Conservation (phyloP, 148 eudicot species). For the Nyssa sinensis region DNA sequence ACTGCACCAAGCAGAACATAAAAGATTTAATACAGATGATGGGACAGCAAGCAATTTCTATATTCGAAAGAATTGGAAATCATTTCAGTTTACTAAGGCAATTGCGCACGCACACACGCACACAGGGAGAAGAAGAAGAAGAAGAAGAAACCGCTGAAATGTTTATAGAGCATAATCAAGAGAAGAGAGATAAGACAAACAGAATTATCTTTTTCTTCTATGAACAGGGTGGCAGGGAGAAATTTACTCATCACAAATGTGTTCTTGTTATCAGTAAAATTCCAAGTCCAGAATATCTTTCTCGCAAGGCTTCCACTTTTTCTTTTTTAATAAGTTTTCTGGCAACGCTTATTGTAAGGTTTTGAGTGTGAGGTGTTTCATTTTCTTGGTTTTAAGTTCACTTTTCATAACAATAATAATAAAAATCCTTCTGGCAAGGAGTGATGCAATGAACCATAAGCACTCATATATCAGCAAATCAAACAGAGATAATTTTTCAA, state of each 20-base stretch:
- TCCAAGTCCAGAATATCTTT: neutral
- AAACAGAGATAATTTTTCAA: neutral
- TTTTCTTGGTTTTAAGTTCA: too few species aligned
- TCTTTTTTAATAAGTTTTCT: too few species aligned
- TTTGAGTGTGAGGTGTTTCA: too few species aligned
- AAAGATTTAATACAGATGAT: neutral
- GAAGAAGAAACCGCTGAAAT: too few species aligned
- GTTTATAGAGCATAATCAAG: too few species aligned
- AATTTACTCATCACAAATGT: neutral
- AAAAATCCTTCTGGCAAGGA: neutral
- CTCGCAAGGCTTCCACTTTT: too few species aligned
- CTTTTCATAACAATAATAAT: too few species aligned
- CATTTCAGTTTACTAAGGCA: too few species aligned
- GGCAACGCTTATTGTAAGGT: too few species aligned
- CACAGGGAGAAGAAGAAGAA: too few species aligned
- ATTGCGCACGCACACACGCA: too few species aligned
- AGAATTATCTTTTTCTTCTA: neutral
- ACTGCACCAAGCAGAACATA: neutral
- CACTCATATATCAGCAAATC: neutral
- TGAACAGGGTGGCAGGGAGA: neutral
- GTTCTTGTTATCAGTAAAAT: slow-evolving; percentile 5
- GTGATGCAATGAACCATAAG: slow-evolving; percentile 3
- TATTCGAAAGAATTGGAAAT: neutral
- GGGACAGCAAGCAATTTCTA: neutral
- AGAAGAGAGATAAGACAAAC: neutral